Evolutionary conservation across 148 eudicot genomes (phyloP).

Genomic region (Gaultheria prostrata): DNA sequence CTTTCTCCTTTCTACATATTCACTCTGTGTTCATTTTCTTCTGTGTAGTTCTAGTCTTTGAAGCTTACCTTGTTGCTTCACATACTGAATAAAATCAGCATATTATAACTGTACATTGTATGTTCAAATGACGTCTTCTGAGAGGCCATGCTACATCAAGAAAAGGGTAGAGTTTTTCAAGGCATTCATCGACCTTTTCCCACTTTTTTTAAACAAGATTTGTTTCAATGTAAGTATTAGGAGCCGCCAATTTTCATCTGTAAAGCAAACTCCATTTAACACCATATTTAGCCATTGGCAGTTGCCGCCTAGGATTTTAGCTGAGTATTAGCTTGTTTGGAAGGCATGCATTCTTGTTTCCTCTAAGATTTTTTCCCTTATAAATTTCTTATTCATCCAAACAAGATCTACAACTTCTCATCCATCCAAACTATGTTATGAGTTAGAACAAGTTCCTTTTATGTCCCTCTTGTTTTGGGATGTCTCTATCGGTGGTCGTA

Average conservation of each 20-base stretch:
- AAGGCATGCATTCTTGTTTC: neutral
- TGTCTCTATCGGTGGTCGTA: neutral
- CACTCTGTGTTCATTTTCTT: neutral
- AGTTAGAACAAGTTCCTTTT: neutral
- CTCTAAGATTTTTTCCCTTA: neutral
- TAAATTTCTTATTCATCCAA: neutral
- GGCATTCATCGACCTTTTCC: neutral
- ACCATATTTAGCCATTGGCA: neutral
- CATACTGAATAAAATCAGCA: neutral
- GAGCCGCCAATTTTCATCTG: neutral
- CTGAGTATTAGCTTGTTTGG: neutral
- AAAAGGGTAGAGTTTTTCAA: neutral
- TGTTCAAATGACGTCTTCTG: neutral
- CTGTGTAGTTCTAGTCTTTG: neutral
- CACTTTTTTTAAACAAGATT: neutral
- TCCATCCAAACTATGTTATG: neutral
- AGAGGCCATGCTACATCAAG: slow-evolving; percentile 4
- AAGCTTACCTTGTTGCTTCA: neutral
- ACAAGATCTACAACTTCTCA: neutral
- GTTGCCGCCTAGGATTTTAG: neutral
- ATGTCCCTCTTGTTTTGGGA: neutral
- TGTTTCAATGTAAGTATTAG: neutral
- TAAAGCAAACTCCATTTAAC: neutral
- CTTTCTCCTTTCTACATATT: neutral
- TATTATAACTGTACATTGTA: neutral